A percentile compares a stretch with the other conserved stretches of the same genome.
These are phyloP conservation scores for Onygenales sp. DNA, from an alignment of 2,329 filamentous ascomycete genomes.

Conservation along the genomic window DNA sequence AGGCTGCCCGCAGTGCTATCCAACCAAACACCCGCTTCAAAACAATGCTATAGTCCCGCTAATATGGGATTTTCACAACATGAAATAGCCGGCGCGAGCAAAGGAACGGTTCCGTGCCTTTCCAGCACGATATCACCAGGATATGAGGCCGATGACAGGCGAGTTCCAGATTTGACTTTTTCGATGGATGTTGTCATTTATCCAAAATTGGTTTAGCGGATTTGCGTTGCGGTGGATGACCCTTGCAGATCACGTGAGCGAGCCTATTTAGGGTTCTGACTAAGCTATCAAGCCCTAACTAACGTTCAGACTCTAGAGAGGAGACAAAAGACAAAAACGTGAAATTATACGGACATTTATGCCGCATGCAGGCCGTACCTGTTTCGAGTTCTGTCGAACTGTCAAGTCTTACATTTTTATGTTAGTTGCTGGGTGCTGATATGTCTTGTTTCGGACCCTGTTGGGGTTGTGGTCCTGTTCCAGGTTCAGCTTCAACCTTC, in stretches of 20 bases:
- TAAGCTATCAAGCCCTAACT: neutral
- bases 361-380: neutral
- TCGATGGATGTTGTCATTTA: constrained; percentile 7
- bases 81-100: too few relatives aligned
- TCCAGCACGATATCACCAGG: too few relatives aligned
- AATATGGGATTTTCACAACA: too few relatives aligned
- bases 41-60: too few relatives aligned
- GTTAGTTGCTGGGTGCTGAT: neutral
- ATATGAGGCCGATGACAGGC: too few relatives aligned
- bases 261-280: neutral
- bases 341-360: neutral
- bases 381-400: neutral
- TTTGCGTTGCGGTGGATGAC: constrained; percentile 2
- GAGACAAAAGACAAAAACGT: too few relatives aligned
- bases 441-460: neutral
- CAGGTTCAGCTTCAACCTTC: neutral
- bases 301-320: neutral
- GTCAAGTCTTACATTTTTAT: neutral
- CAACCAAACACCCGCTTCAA: too few relatives aligned
- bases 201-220: constrained; percentile 5
- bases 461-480: neutral
- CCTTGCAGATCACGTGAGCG: constrained; percentile 11
- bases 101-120: too few relatives aligned
- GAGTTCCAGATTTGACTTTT: too few relatives aligned
- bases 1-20: too few relatives aligned